Conservation (phyloP, 2,329 filamentous ascomycete genomes). For the Botrytis elliptica region DNA sequence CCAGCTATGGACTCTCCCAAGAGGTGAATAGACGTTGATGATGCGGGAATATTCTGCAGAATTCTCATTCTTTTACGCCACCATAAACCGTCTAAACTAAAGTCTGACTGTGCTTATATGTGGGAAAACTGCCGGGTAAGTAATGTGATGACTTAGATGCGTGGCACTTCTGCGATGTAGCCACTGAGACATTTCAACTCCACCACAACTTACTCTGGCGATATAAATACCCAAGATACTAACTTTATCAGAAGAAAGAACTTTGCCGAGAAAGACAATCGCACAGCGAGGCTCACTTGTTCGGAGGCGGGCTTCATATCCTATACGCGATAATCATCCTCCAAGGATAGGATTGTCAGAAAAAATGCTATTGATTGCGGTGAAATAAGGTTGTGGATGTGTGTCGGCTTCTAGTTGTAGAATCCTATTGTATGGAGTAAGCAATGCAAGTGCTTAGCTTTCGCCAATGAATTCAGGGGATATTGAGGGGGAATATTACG, state of each 20-base stretch:
- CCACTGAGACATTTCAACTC: not conserved
- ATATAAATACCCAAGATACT: not conserved
- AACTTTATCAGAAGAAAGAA: not conserved
- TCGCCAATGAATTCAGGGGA: not conserved
- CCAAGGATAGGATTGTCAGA: not conserved
- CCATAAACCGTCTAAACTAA: not conserved
- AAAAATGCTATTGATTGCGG: not conserved
- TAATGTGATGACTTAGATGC: not conserved
- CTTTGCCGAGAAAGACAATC: not conserved
- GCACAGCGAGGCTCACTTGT: not conserved
- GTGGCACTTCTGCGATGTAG: not conserved
- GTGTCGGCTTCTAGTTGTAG: not conserved
- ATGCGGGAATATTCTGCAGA: not conserved
- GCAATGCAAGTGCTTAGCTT: not conserved
- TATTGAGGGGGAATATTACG: not conserved
- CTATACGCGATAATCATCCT: no score
- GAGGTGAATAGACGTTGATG: not conserved
- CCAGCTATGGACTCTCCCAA: not conserved
- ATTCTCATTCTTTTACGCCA: not conserved
- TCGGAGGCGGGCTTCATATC: not conserved
- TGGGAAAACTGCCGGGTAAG: not conserved
- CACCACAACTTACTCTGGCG: not conserved
- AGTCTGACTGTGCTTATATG: constrained; percentile 9
- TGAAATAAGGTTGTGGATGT: not conserved
- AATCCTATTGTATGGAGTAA: not conserved